Evolutionary conservation across 495 filamentous ascomycete genomes (phyloP), one percentile per base, ranked within the genome.

Genomic region (Platismatia glauca): DNA sequence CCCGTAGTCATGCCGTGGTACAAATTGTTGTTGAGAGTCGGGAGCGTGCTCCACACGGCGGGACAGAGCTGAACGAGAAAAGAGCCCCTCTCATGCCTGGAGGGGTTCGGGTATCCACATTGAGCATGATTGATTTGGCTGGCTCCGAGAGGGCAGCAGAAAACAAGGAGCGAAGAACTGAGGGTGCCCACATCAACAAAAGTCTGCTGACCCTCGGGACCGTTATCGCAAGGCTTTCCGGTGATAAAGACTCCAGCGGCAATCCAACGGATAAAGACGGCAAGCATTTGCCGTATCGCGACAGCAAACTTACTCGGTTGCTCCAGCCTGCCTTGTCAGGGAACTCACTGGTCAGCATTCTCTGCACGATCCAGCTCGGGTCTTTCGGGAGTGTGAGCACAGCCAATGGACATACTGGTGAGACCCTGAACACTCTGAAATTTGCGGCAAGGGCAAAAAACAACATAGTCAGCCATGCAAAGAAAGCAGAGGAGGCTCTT

Each of bases 151-250:
- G 91, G 72, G 94, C 94, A 43, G 94, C 94, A 18, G 94, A 98
- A 68, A 89, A 86, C 41, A 98, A 97, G 70, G 94, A 98, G 74
- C 81, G 94, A 59, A 83, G 95, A 55, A 89, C 91, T 39, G 94
- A 98, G 75, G 94, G 94, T 56, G 91, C 94, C 38, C 94, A 98
- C 71, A 98, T 98, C 77, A 98, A 98, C 77, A 96, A 96, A 74
- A 96, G 91, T 73, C 77, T 98, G 70, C 83, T 98, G 58, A 98
- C 94, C 4, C 81, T 98, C 5, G 94, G 94, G 29, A 98, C 89
- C 4, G 94, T 98, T 65, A 97, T 98, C 68, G 91, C 89, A 12
- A 85, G 87, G 60, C 79, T 98, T 12, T 86, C 86, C 12, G 90
- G 90, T 46, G 82, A 85, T 58, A 96, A 95, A 70, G 92, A 96